Base-by-base conservation (phyloP, 352 stramenopile species). In the Peronospora tabacina region DNA sequence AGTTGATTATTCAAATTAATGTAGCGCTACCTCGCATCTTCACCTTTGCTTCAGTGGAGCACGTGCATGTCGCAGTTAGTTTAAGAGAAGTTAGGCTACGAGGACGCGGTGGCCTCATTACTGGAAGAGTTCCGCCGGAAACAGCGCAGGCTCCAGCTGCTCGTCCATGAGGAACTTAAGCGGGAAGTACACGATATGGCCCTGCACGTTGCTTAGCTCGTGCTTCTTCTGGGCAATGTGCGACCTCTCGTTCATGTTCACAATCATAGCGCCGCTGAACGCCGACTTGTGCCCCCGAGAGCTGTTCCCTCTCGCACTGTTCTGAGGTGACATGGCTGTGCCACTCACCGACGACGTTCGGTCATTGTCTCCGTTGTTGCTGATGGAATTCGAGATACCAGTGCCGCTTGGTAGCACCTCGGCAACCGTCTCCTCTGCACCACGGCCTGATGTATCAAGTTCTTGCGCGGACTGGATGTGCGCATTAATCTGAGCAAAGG, bases 141-240 rank as follows among this genome's bases (percentile, higher is more conserved):
- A 74, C 9, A 90, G 58, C 61, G 85, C 85, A n/a, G 82, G 82
- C 57, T 87, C 72, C n/a, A 93, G 60, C 45, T 73, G 55, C 58
- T 91, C 82, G 43, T 87, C 76, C 44, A 68, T 61, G 16, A 93
- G 65, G 45, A 93, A 93, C 55, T 88, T 85, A 44, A 93, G 72
- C 13, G 82, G 82, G 54, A 93, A 93, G 63, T 93, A 90, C 44
- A 90, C 80, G 44, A 90, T 82, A 53, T 93, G 78, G 44, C 82
- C 80, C 44, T 75, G 72, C 15, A 93, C 63, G 32, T 80, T 70
- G 47, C 67, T 55, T 40, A 93, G 63, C 41, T 89, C 75, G 49
- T 81, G 58, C 55, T 89, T 81, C 47, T 71, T 58, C 32, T 77
- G 56, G 12, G 68, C 54, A 54, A 82, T 89, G 53, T 85, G 72